Percentiles rank a stretch among this genome's conserved stretches.
Evolutionary conservation across 371 early-diverging fungal species (phyloP).

Genomic region (Actinomucor elegans): DNA sequence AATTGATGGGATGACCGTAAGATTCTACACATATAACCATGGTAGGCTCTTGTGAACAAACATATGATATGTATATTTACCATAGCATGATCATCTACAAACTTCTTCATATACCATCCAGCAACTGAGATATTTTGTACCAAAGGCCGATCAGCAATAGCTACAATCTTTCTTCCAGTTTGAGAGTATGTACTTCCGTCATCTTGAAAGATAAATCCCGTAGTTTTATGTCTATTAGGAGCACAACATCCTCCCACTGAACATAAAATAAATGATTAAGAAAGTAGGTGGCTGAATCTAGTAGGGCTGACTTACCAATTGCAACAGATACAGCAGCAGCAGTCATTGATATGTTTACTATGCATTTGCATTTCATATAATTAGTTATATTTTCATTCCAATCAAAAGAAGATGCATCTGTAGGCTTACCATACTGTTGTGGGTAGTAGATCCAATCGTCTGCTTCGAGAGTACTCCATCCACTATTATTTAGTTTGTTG

Average conservation of each 20-base stretch:
- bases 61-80: conserved; percentile 8
- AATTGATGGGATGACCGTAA: conserved; percentile 39
- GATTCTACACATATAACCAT: conserved; percentile 31
- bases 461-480: conserved; percentile 33
- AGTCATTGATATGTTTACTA: conserved; percentile 39
- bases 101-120: conserved; percentile 43
- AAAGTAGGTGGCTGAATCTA: too few species aligned
- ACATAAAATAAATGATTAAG: background rate
- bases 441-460: conserved; percentile 52
- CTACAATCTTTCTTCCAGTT: conserved; percentile 34
- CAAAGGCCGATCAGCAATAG: conserved; percentile 36
- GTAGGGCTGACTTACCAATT: conserved; percentile 36
- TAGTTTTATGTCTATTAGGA: conserved; percentile 36
- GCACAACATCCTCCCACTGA: conserved; percentile 50
- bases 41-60: too few species aligned
- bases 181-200: conserved; percentile 29
- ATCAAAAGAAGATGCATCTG: background rate
- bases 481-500: conserved; percentile 17
- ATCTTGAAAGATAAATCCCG: conserved; percentile 35
- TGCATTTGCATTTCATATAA: too few species aligned
- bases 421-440: conserved; percentile 34
- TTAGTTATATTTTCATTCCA: background rate
- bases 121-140: conserved; percentile 34
- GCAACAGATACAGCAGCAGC: conserved; percentile 23
- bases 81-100: conserved; percentile 48